phyloP scores from a whole-genome alignment of 345 rosid species.

The Lumnitzera racemosa region DNA sequence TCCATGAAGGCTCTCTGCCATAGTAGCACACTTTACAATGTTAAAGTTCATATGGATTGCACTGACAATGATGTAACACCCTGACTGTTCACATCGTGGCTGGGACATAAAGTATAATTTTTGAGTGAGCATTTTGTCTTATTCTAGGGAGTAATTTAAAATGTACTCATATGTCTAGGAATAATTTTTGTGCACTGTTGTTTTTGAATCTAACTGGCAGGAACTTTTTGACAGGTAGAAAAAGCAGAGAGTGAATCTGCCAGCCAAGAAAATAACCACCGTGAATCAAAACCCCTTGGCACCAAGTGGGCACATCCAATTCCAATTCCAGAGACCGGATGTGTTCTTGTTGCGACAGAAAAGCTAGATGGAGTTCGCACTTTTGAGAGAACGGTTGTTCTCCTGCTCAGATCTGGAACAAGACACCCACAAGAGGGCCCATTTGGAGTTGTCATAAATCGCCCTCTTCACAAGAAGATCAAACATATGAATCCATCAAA shows the following conservation, averaged over 20 bases:
- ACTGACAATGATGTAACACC: not conserved
- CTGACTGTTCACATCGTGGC: too few species aligned
- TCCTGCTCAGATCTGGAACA: constrained; percentile 80
- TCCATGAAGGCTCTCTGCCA: too few species aligned
- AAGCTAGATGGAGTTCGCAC: constrained; percentile 79
- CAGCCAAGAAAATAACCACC: constrained; percentile 28
- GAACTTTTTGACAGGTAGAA: constrained; percentile 35
- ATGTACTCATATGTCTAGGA: too few species aligned
- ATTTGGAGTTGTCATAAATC: constrained; percentile 80
- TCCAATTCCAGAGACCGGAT: constrained; percentile 83
- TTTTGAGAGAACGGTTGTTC: constrained; percentile 84
- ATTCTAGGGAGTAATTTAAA: not conserved
- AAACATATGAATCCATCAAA: constrained; percentile 73
- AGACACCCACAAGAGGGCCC: constrained; percentile 88
- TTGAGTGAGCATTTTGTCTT: not conserved
- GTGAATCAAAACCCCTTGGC: constrained; percentile 46
- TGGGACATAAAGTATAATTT: not conserved
- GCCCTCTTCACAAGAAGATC: constrained; percentile 72
- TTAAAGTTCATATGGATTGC: too few species aligned
- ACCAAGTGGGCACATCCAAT: constrained; percentile 94
- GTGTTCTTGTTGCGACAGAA: constrained; percentile 92
- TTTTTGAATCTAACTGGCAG: not conserved
- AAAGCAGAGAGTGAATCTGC: constrained; percentile 46
- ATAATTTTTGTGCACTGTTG: too few species aligned
- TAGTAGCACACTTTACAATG: too few species aligned